Evolutionary conservation across 352 stramenopile species (phyloP), one percentile per base, ranked within the genome.

Genomic region (Chrysophaeum taylorii): DNA sequence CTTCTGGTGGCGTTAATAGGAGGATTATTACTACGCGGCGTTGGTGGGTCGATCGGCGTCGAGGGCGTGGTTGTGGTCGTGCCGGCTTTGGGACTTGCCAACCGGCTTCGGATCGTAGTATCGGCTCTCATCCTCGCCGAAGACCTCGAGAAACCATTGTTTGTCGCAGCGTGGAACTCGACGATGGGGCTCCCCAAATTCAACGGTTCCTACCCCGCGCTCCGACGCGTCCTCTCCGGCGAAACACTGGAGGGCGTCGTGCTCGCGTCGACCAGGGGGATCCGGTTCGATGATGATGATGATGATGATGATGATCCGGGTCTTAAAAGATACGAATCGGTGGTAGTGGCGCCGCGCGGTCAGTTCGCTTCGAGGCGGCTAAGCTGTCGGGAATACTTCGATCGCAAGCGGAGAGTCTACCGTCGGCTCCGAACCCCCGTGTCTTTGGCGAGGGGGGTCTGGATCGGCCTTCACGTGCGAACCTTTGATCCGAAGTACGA

Each of bases 401-500:
- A 25, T 9, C 57, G 57, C 33, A 66, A 66, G 57, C 5, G 2
- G 33, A 5, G 14, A 9, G 41, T 66, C 57, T 66, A 66, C 36
- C 2, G 27, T 18, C 15, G 15, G 33, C 12, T 66, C 33, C 2
- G 1, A 2, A 18, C 12, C 31, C 33, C 57, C 7, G 57, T 36
- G 14, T 1, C 33, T 25, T 4, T 66, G 1, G 14, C 23, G 2
- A 9, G 5, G 14, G 2, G n/a, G 1, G 23, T 66, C 57, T 31
- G 23, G 33, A 36, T 66, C 57, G 57, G 57, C 57, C 31, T 66
- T 2, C 57, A 66, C 57, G 57, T 66, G 33, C 57, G 57, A 9
- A 7, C 2, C 31, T 66, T 31, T 36, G 57, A 66, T 18, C 16
- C 57, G 15, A 2, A 1, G 2, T 45, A 33, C 35, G 57, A 66